A percentile compares a stretch with the other conserved stretches of the same genome.
Conservation (phyloP, 2,329 filamentous ascomycete genomes). For the Aspergillus tanneri region DNA sequence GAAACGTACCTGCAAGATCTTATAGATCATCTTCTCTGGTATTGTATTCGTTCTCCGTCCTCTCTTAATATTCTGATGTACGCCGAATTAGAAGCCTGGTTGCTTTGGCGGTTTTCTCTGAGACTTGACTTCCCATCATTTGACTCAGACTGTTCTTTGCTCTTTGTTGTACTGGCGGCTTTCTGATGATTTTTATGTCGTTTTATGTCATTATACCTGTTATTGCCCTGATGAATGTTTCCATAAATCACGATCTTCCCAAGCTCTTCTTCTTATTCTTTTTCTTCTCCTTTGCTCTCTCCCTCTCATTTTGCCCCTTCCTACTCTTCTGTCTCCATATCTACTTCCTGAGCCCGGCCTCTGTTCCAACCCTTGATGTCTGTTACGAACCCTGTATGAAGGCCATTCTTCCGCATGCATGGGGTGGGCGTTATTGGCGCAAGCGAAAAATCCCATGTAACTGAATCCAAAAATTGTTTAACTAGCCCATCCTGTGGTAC, state of each 20-base stretch:
- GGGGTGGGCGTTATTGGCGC: constrained; percentile 40
- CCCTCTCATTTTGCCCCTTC: constrained; percentile 16
- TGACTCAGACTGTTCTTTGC: constrained; percentile 7
- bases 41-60: constrained; percentile 16
- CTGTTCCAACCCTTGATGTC: constrained; percentile 22
- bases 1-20: constrained; percentile 78
- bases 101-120: constrained; percentile 32
- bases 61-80: constrained; percentile 13
- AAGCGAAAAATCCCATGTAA: constrained; percentile 26
- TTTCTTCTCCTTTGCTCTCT: not conserved
- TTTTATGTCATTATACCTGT: constrained; percentile 23
- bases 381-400: constrained; percentile 33
- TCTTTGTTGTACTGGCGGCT: constrained; percentile 22
- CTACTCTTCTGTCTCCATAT: constrained; percentile 6
- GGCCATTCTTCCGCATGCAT: constrained; percentile 38
- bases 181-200: constrained; percentile 22
- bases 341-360: constrained; percentile 9
- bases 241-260: constrained; percentile 12
- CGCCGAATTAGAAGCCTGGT: constrained; percentile 35
- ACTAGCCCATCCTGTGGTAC: not conserved
- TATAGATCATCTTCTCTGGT: constrained; percentile 52
- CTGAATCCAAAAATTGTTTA: constrained; percentile 16
- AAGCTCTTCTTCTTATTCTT: constrained; percentile 15
- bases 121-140: constrained; percentile 6
- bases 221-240: constrained; percentile 14